Base-by-base conservation (phyloP, 129 eudicot genomes). In the Arctium lappa region DNA sequence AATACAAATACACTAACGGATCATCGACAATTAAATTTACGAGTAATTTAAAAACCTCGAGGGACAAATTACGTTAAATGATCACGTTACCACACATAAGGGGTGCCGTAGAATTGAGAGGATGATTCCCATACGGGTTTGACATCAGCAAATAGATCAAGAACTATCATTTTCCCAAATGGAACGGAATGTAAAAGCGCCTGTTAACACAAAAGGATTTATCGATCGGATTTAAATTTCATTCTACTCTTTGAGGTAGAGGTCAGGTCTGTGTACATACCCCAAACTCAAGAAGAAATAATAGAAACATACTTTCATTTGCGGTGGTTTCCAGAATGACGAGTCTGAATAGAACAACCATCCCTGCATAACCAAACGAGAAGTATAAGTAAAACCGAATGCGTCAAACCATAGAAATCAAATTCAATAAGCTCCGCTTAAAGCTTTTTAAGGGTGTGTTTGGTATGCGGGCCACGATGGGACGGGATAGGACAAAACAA, bases 151-250 rank as follows among this genome's bases (percentile, higher is more conserved):
- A 95, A 95, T 73, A 95, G 86, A 87, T 95, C 99, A 87, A 95
- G 97, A 86, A 95, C 99, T 85, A 93, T 90, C 98, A 95, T 95
- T 91, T 95, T 95, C 83, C 99, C 97, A 84, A 86, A 89, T 22
- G 99, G 99, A 80, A 95, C 99, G 5, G 98, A 95, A 86, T 93
- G 99, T 72, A 95, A 88, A 81, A 95, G 99, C 32, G 97, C 99
- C 99, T 95, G 92, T 81, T 68, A 79, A 77, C 50, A 44, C 30
- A 76, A 77, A 75, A 32, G 31, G 69, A 37, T 48, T 72, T 73
- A 37, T 66, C 30, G 8, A 60, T n/a, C 8, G 5, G 29, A 60
- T 4, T 16, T 60, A 16, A 60, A 3, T 9, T 29, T 60, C 68
- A 9, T n/a, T 50, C 63, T 50, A 50, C 63, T 50, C 4, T 50